A percentile compares a stretch with the other conserved stretches of the same genome.
Evolutionary conservation across 768 basidiomycete species (phyloP).

Genomic region (Boletus insuetus): DNA sequence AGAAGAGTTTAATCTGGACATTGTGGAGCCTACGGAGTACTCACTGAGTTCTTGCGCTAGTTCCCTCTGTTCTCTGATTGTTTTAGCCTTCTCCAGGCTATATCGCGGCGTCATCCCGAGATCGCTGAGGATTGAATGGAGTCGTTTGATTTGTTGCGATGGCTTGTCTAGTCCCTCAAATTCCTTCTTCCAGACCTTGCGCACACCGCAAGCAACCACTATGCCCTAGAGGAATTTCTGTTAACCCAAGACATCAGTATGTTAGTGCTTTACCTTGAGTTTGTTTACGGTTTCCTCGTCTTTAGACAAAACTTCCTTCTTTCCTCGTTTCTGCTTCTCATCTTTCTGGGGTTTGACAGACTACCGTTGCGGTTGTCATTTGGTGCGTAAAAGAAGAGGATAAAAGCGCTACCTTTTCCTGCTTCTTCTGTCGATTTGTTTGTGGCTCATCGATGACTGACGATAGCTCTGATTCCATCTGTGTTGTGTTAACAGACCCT

Average conservation of each 20-base stretch:
- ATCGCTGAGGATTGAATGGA: constrained; percentile 62
- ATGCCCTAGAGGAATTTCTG: constrained; percentile 44
- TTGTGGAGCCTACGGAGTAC: constrained; percentile 19
- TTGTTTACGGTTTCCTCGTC: constrained; percentile 75
- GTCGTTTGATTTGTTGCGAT: constrained; percentile 59
- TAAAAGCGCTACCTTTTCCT: constrained; percentile 32
- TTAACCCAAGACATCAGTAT: not conserved
- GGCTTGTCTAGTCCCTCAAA: constrained; percentile 58
- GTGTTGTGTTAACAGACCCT: constrained; percentile 20
- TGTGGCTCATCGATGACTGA: constrained; percentile 56
- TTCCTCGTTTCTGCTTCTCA: constrained; percentile 28
- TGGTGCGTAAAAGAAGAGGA: not conserved
- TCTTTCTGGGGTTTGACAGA: constrained; percentile 22
- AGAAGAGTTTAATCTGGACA: not conserved
- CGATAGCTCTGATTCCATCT: constrained; percentile 50
- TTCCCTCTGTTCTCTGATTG: constrained; percentile 71
- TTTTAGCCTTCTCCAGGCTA: constrained; percentile 78
- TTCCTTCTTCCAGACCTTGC: constrained; percentile 74
- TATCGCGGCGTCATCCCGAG: constrained; percentile 80
- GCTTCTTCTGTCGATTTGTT: constrained; percentile 44
- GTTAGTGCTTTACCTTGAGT: constrained; percentile 54
- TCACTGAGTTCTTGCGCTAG: constrained; percentile 74
- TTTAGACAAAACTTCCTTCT: constrained; percentile 39
- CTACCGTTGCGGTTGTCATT: constrained; percentile 11
- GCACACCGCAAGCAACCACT: constrained; percentile 71